phyloP scores from a whole-genome alignment of 140 eudicot genomes.

The Erigeron philadelphicus region DNA sequence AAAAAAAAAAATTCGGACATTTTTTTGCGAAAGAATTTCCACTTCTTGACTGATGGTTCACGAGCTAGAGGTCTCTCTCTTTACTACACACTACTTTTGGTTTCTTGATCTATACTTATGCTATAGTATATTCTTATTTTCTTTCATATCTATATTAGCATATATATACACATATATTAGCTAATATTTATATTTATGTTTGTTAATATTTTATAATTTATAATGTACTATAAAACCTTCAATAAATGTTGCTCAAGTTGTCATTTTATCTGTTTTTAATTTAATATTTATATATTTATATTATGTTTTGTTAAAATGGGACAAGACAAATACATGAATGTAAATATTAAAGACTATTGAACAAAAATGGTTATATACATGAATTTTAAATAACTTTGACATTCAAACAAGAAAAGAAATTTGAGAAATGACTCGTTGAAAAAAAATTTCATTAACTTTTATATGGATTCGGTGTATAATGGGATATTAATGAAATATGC shows the following conservation, averaged over 20 bases:
- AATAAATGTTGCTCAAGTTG: constrained; percentile 26
- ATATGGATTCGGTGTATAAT: constrained; percentile 1
- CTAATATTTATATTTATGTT: background rate
- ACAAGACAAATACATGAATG: background rate
- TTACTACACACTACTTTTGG: background rate
- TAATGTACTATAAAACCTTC: constrained; percentile 10
- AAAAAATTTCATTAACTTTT: background rate
- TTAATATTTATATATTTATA: background rate
- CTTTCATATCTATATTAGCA: no score
- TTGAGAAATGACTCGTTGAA: background rate
- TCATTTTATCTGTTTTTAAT: constrained; percentile 13
- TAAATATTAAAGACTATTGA: background rate
- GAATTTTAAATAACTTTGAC: constrained; percentile 1
- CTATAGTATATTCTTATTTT: no score
- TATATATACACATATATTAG: no score
- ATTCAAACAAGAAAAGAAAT: constrained; percentile 19
- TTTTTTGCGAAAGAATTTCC: constrained; percentile 7
- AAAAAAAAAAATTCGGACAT: no score
- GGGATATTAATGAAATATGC: constrained; percentile 18
- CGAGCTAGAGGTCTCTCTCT: constrained; percentile 36
- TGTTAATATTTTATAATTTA: background rate
- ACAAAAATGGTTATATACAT: background rate
- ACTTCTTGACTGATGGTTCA: constrained; percentile 36
- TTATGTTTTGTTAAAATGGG: no score
- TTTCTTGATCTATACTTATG: constrained; percentile 17